Evolutionary conservation across 164 flowering plant genomes (phyloP).

Genomic region (Houttuynia cordata): DNA sequence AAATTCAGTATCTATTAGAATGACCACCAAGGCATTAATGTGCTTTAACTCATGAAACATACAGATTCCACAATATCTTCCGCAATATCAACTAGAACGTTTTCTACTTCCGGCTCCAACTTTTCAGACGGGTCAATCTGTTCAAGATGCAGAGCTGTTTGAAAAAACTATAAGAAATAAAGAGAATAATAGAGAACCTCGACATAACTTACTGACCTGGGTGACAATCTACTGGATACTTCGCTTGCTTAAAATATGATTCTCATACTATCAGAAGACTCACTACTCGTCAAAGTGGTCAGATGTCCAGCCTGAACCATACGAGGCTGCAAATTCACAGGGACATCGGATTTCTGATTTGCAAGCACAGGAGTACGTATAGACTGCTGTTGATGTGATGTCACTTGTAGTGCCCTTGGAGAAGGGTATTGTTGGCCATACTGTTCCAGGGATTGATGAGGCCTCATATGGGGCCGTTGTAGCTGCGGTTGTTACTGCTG

Average conservation of each 20-base stretch:
- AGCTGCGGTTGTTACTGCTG: too few relatives aligned
- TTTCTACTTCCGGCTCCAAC: constrained; percentile 88
- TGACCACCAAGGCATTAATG: neutral
- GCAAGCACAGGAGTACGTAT: constrained; percentile 31
- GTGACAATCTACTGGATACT: constrained; percentile 71
- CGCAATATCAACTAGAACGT: constrained; percentile 76
- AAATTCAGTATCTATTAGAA: neutral
- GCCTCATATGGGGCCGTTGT: constrained; percentile 24
- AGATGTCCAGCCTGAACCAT: constrained; percentile 21
- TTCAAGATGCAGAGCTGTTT: neutral
- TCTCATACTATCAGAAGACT: constrained; percentile 38
- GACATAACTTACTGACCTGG: constrained; percentile 37
- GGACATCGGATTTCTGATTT: constrained; percentile 41
- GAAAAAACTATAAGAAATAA: neutral
- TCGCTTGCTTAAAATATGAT: constrained; percentile 66
- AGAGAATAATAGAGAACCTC: too few relatives aligned
- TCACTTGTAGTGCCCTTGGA: constrained; percentile 35
- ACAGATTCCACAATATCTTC: constrained; percentile 93
- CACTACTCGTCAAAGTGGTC: constrained; percentile 23
- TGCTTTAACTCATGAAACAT: constrained; percentile 19
- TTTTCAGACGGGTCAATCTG: constrained; percentile 83
- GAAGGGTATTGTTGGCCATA: constrained; percentile 36
- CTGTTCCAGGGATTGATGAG: constrained; percentile 52
- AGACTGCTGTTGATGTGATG: constrained; percentile 39
- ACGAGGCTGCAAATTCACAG: constrained; percentile 22